A percentile compares a stretch with the other conserved stretches of the same genome.
Conservation (phyloP, 306 rosid species). For the Sicyos edulis region DNA sequence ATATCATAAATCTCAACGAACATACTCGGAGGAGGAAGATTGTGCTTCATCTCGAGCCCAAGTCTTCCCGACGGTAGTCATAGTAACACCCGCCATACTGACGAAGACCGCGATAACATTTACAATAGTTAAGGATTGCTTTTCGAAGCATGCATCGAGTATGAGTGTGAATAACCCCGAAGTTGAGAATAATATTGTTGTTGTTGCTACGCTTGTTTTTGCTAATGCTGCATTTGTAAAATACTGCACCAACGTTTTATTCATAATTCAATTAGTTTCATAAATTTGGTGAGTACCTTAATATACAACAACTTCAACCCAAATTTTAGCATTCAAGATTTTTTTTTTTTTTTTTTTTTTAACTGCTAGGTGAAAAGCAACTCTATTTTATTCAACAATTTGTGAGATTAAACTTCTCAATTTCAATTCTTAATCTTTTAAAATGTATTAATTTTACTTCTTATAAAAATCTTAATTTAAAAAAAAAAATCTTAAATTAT, state of each 20-base stretch:
- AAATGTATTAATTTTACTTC: too few relatives aligned
- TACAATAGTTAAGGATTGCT: conserved; percentile 10
- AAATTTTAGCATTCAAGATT: too few relatives aligned
- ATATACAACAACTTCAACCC: too few relatives aligned
- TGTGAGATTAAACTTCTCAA: too few relatives aligned
- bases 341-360: too few relatives aligned
- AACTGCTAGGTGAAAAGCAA: too few relatives aligned
- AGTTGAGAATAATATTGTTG: conserved; percentile 25
- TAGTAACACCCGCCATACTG: conserved; percentile 28
- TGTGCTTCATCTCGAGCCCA: conserved; percentile 17
- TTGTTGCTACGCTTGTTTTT: conserved; percentile 25
- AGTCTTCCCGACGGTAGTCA: conserved; percentile 27
- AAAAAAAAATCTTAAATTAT: too few relatives aligned
- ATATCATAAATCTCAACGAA: background rate
- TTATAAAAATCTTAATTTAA: too few relatives aligned
- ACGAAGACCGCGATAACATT: conserved; percentile 20
- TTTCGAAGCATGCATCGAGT: conserved; percentile 17
- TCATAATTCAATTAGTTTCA: too few relatives aligned
- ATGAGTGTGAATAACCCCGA: conserved; percentile 26
- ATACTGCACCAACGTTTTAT: conserved; percentile 18
- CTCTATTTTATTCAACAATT: too few relatives aligned
- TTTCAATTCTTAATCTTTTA: too few relatives aligned
- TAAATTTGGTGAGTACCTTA: too few relatives aligned
- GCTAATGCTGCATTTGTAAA: conserved; percentile 27
- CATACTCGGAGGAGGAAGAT: background rate